Evolutionary conservation across 148 eudicot species (phyloP), one percentile per base, ranked within the genome.

Genomic region (Bassia scoparia): DNA sequence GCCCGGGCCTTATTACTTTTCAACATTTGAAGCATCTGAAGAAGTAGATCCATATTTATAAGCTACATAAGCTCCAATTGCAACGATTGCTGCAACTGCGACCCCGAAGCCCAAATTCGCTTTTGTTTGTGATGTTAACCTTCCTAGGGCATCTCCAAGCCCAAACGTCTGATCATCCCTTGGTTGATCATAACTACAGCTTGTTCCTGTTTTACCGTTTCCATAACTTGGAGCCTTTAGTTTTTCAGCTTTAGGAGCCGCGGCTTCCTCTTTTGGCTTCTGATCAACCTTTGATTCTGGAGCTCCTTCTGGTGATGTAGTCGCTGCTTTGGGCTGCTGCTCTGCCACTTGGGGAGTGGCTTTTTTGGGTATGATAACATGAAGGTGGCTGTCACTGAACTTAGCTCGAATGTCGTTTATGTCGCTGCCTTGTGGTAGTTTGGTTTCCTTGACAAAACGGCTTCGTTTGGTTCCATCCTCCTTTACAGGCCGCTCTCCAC

Each of bases 381-480:
- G 66, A 66, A 92, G 92, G 38, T 63, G 67, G 63, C 83, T 81
- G 5, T 60, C 70, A 20, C 38, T 60, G 60, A 91, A 80, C 78
- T 79, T 87, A 14, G 92, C 94, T 12, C 71, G 87, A 59, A 91
- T 83, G 31, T 85, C 80, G 27, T 72, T 75, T 12, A 82, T 41
- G 43, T 82, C 59, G 41, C 83, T 85, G 46, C 77, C 84, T 50
- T 68, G 73, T 21, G 90, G 84, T 70, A 83, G 68, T 49, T 52
- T 54, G 18, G 81, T 61, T 82, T 84, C 89, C 75, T 87, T 89
- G 69, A 64, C 53, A 72, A 91, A 91, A 14, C 85, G 86, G 30
- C 75, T 77, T 33, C 21, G 68, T 64, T 71, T 74, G 21, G 78
- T 53, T 48, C 79, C 79, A 15, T 83, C 88, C 13, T 64, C 60